Base-by-base conservation (phyloP, 2,329 filamentous ascomycete species). In the Alternaria sp. region DNA sequence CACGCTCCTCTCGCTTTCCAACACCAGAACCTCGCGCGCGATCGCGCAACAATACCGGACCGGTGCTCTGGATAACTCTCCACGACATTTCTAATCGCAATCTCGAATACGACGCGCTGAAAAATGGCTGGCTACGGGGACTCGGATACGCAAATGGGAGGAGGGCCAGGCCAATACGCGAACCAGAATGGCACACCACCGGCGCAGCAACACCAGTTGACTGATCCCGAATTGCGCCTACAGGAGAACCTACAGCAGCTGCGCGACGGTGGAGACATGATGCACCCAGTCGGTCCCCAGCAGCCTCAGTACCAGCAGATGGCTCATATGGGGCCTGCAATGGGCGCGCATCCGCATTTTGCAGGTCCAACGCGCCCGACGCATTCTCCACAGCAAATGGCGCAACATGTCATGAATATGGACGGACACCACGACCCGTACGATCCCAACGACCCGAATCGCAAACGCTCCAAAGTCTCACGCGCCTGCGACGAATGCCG, bases 401-500 rank as follows among this genome's bases (percentile, higher is more conserved):
- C 78, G 15, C 78, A 77, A 52, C 72, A 76, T 7, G 78, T 78
- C 25, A 80, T 80, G 77, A 79, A 69, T 59, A 57, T 80, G 57
- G 75, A 77, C 49, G 76, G 76, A 23, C 75, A 77, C 23, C 75
- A 76, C 57, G 71, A 77, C 43, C 64, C 69, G 21, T 80, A 76
- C 52, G 73, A 73, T 55, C 74, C 79, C 57, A 77, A 77, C 47
- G 78, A 80, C 40, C 73, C 73, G 46, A 79, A 71, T 44, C 69
- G 77, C 52, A 79, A 79, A 66, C 75, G 78, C 19, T 80, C 78
- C 30, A 81, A 81, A 67, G 79, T 80, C n/a, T 81, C 79, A 11
- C 77, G 79, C 56, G 79, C 79, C 10, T 81, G 79, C 67, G 79
- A 81, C 61, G 79, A 81, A 64, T 81, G 79, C 60, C 74, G 79